phyloP scores from a whole-genome alignment of 441 rosid species.

The Pelargonium cotyledonis region DNA sequence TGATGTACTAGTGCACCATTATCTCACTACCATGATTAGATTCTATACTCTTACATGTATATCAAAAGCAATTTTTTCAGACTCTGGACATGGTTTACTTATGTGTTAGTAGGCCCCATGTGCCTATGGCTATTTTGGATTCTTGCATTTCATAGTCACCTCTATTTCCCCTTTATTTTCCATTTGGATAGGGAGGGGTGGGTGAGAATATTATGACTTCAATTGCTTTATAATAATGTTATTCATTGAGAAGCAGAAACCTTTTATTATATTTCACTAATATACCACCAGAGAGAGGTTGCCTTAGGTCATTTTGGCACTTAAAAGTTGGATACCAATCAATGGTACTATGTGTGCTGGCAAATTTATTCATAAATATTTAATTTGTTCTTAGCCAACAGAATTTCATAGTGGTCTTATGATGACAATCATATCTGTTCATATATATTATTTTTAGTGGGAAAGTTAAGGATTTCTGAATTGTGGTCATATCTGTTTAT shows the following conservation, averaged over 20 bases:
- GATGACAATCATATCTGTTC: background rate
- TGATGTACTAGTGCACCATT: background rate
- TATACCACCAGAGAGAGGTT: background rate
- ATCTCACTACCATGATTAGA: background rate
- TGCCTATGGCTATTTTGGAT: background rate
- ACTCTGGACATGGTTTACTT: background rate
- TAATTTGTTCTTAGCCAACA: background rate
- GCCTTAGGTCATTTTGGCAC: background rate
- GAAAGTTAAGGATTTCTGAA: background rate
- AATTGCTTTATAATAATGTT: background rate
- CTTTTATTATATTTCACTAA: background rate
- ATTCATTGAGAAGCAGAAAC: background rate
- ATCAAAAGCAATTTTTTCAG: background rate
- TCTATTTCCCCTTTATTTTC: slow-evolving; percentile 3
- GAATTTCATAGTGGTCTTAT: background rate
- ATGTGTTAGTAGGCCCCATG: background rate
- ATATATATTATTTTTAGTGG: background rate
- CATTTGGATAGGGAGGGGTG: background rate
- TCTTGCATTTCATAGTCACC: background rate
- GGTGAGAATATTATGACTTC: background rate
- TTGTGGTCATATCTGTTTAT: background rate
- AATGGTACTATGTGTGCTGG: background rate
- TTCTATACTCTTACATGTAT: background rate
- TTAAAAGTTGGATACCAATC: background rate
- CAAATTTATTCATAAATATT: background rate